Evolutionary conservation across 495 filamentous ascomycete genomes (phyloP).

Genomic region (Cercophora sp.): DNA sequence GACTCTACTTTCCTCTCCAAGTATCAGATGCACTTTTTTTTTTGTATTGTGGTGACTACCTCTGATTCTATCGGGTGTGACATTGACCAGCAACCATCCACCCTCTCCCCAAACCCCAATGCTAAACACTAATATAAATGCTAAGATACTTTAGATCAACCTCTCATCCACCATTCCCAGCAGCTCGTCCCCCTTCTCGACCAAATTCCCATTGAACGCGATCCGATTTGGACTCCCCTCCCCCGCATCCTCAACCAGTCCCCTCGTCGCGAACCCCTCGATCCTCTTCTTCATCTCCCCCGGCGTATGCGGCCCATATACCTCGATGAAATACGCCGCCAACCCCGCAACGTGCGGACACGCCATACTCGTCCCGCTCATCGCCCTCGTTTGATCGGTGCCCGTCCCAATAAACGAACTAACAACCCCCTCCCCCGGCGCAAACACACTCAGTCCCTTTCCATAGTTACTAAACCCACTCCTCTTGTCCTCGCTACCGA

Average conservation of each 20-base stretch:
- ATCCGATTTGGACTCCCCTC: slow-evolving; percentile 18
- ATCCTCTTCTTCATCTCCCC: slow-evolving; percentile 27
- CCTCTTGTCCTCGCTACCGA: slow-evolving; percentile 37
- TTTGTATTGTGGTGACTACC: too few relatives aligned
- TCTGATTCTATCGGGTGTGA: too few relatives aligned
- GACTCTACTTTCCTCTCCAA: not conserved
- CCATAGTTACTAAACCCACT: slow-evolving; percentile 58
- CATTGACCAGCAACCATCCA: too few relatives aligned
- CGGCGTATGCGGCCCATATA: slow-evolving; percentile 10
- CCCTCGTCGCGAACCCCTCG: slow-evolving; percentile 28
- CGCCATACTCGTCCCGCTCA: slow-evolving; percentile 60
- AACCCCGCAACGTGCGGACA: slow-evolving; percentile 58
- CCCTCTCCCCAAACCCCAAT: too few relatives aligned
- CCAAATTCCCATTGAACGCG: slow-evolving; percentile 16
- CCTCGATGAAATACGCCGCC: slow-evolving; percentile 48
- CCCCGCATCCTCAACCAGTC: slow-evolving; percentile 21
- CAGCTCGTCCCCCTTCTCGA: too few relatives aligned
- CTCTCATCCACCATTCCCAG: too few relatives aligned
- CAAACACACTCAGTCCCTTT: slow-evolving; percentile 51
- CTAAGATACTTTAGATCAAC: too few relatives aligned
- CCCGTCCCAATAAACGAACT: slow-evolving; percentile 21
- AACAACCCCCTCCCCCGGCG: slow-evolving; percentile 43
- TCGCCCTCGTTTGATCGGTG: slow-evolving; percentile 27
- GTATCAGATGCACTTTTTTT: too few relatives aligned
- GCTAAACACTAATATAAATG: too few relatives aligned